Conservation (phyloP, 768 basidiomycete genomes). For the Mrakia gelida region DNA sequence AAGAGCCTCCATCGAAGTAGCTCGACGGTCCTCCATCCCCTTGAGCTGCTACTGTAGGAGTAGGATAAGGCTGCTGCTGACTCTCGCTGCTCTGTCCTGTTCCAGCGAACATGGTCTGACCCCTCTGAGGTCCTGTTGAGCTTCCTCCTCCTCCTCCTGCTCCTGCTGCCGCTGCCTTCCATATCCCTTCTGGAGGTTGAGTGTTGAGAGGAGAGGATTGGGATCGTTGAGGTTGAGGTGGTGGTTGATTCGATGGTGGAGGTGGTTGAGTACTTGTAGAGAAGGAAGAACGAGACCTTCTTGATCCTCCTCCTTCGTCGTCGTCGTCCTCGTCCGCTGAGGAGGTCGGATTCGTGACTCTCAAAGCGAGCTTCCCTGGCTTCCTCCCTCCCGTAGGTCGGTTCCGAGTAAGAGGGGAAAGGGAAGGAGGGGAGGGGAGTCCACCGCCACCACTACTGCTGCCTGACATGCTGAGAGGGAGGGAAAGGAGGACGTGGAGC, state of each 20-base stretch:
- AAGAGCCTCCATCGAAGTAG: background rate
- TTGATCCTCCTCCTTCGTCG: too few relatives aligned
- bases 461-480: background rate
- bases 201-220: background rate
- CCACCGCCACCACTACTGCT: background rate
- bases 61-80: background rate
- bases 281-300: background rate
- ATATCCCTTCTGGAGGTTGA: background rate
- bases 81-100: background rate
- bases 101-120: background rate
- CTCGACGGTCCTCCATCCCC: too few relatives aligned
- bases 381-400: background rate
- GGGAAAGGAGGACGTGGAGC: background rate
- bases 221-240: conserved; percentile 1
- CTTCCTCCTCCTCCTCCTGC: background rate
- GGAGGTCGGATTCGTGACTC: conserved; percentile 13
- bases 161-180: background rate
- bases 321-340: background rate
- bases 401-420: background rate
- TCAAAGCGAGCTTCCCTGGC: background rate
- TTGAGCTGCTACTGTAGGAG: background rate
- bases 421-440: background rate
- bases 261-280: background rate
- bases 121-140: background rate
- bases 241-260: background rate